Conservation (phyloP, 768 basidiomycete genomes). For the Podaxis sp. region DNA sequence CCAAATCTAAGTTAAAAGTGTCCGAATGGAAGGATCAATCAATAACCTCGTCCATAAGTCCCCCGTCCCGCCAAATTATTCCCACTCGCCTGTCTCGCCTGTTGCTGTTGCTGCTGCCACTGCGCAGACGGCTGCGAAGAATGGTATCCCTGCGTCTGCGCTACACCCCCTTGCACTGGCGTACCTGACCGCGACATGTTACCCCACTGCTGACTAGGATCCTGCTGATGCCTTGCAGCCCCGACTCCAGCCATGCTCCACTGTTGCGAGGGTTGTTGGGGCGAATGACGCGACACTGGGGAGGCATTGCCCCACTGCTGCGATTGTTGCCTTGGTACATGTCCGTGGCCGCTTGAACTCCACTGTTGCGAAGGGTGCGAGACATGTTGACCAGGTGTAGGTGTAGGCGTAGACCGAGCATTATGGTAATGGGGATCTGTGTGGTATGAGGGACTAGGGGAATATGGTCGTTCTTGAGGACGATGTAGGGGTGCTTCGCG, state of each 20-base stretch:
- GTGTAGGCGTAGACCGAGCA: constrained; percentile 14
- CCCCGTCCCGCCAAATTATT: constrained; percentile 21
- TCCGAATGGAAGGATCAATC: neutral
- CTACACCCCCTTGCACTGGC: constrained; percentile 3
- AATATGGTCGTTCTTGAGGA: constrained; percentile 44
- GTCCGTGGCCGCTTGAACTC: constrained; percentile 12
- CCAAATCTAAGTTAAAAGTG: neutral
- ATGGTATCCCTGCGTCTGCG: neutral
- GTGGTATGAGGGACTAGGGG: constrained; percentile 34
- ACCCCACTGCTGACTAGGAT: constrained; percentile 10
- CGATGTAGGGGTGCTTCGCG: constrained; percentile 68
- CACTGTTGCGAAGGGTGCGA: constrained; percentile 15
- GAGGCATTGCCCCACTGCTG: constrained; percentile 13
- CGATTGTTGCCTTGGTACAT: constrained; percentile 16
- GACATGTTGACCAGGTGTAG: constrained; percentile 15
- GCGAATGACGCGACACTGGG: constrained; percentile 10
- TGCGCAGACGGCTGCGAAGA: neutral
- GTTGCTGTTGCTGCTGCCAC: constrained; percentile 19
- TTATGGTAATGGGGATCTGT: constrained; percentile 15
- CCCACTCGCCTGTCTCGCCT: constrained; percentile 13
- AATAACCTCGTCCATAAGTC: constrained; percentile 12
- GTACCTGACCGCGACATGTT: constrained; percentile 1
- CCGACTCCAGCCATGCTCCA: neutral
- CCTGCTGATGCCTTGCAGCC: neutral
- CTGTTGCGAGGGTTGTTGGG: constrained; percentile 9